Base-by-base conservation (phyloP, 1,139 yeast species). In the Barnettozyma hawaiiensis region DNA sequence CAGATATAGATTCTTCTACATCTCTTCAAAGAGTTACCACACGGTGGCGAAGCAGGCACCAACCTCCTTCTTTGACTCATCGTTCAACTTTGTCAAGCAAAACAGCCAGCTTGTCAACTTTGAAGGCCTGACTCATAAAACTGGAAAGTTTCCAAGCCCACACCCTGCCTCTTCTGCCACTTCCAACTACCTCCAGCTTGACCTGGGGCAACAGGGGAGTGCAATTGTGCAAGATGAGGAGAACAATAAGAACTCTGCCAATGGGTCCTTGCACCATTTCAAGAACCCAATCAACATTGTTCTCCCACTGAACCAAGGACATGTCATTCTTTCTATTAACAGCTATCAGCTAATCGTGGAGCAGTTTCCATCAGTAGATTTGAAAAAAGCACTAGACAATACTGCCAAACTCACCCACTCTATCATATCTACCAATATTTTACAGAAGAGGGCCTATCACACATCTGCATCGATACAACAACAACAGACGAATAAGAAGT, bases 21-120 rank as follows among this genome's bases (percentile, higher is more conserved):
- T 41, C 26, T 42, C 54, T 5, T 49, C 58, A 12, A 54, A 54
- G 48, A 44, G 56, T 14, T 54, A 55, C 43, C 55, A 51, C 44
- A 52, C 60, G 3, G 53, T 54, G 12, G 56, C 58, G 2, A 55
- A 54, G 41, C 51, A 53, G 18, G 38, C 57, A 4, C 43, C 59
- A 3, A 45, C 54, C 6, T 43, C 58, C 10, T 56, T 56, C 47
- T 56, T 56, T 35, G 60, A 56, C 37, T 56, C 60, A 0, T 42
- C 58, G n/a, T 55, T 51, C 46, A 56, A 56, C 47, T 45, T 51
- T 38, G 51, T 55, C 40, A 51, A 52, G 42, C 59, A 54, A 37
- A 50, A 54, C 43, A 43, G 48, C 7, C 57, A 54, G 35, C 35
- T 55, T 1, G 35, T 41, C 20, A 37, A 49, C 0, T 21, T 49